phyloP scores from a whole-genome alignment of 371 early-diverging fungal genomes.

The Mucor velutinosus region DNA sequence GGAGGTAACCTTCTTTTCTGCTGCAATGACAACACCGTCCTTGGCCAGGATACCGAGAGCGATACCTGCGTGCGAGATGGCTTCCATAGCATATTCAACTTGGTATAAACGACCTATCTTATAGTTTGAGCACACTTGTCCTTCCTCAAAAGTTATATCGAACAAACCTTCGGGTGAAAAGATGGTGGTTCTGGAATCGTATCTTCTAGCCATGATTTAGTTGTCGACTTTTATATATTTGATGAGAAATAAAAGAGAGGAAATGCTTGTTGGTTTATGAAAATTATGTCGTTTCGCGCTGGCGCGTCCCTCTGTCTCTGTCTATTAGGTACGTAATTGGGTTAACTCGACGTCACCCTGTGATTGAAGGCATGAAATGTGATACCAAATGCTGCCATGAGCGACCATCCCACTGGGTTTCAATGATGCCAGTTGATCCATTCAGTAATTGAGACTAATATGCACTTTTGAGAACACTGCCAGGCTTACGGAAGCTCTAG shows the following conservation, averaged over 20 bases:
- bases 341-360: background rate
- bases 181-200: conserved; percentile 97
- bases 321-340: background rate
- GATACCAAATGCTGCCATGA: too few relatives aligned
- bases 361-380: too few relatives aligned
- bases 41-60: conserved; percentile 91
- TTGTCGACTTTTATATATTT: background rate
- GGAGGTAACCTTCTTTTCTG: conserved; percentile 95
- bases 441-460: too few relatives aligned
- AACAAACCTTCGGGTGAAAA: conserved; percentile 96
- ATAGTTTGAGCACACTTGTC: background rate
- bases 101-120: conserved; percentile 95
- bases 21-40: conserved; percentile 97
- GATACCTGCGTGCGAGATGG: conserved; percentile 97
- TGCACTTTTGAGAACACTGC: background rate
- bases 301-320: conserved; percentile 3
- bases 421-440: too few relatives aligned
- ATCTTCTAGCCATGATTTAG: conserved; percentile 84
- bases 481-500: too few relatives aligned
- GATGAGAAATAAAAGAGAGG: conserved; percentile 2
- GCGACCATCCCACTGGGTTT: too few relatives aligned
- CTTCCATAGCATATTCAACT: conserved; percentile 99
- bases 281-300: conserved; percentile 4
- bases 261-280: background rate
- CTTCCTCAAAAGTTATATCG: background rate